Evolutionary conservation across 208 protist genomes (phyloP), one percentile per base, ranked within the genome.

Genomic region (Leishmania mexicana): DNA sequence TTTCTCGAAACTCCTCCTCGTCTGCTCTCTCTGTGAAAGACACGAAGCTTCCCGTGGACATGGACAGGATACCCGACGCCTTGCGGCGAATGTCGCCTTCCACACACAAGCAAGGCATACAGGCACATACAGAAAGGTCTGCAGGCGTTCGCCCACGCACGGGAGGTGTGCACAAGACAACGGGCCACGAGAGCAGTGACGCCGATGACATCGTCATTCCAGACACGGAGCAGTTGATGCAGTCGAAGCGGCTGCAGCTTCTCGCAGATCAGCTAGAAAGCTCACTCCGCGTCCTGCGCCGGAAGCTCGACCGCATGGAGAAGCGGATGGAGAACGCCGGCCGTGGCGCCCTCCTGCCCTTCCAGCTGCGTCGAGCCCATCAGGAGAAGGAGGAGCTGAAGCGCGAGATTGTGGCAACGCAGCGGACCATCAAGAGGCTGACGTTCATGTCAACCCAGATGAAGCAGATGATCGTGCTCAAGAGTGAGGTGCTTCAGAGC

Each of bases 371-470:
- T 7, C 89, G 90, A 24, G 90, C 92, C 11, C 65, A 89, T 80
- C 78, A 88, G 31, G 90, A 95, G 60, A 84, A 85, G 72, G 86
- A 81, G 65, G 81, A 93, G 80, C 81, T 97, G 38, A 83, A 88
- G 76, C 75, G 76, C 13, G 92, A 96, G 70, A 88, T 97, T n/a
- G 19, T 21, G 1, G 81, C 88, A 54, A 93, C 89, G 17, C 85
- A 93, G 67, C 87, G 83, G 40, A 85, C 86, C 28, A 90, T 90
- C 58, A 83, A 87, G 35, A 79, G 81, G 35, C 79, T 97, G 21
- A 38, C 87, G 13, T 3, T 92, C 53, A 92, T 96, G 87, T 87
- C 88, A 0, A 71, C 81, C 8, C 89, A 95, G 70, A 81, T 97
- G 75, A 82, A 88, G 53, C 68, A 89, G 49, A 81, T 94, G 31